phyloP scores from a whole-genome alignment of 1,284 basidiomycete species.

The Ustilago tritici region DNA sequence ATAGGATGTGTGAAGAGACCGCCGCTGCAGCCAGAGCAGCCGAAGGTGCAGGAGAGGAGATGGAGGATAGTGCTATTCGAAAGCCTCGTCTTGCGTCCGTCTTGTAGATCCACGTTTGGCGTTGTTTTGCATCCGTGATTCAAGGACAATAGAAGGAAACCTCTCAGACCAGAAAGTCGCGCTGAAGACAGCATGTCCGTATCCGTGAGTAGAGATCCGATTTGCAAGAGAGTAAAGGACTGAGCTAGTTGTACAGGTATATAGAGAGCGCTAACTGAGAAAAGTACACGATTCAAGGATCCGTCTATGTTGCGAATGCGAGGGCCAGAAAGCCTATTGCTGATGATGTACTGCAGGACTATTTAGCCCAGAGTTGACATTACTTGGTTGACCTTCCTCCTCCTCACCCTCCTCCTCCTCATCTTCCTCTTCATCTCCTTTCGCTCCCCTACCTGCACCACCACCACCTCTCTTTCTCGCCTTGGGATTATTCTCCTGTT shows the following conservation, averaged over 20 bases:
- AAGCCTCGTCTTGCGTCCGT: constrained; percentile 32
- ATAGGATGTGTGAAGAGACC: constrained; percentile 33
- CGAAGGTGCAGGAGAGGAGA: background rate
- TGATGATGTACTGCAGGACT: constrained; percentile 10
- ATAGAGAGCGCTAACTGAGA: background rate
- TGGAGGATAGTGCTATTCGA: constrained; percentile 5
- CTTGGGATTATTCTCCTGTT: constrained; percentile 40
- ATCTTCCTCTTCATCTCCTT: background rate
- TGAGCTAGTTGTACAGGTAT: constrained; percentile 17
- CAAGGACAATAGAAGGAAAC: background rate
- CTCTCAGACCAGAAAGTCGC: background rate
- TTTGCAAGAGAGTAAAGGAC: background rate
- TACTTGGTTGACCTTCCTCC: background rate
- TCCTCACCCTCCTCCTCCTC: constrained; percentile 10
- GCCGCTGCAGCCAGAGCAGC: constrained; percentile 9
- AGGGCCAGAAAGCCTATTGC: background rate
- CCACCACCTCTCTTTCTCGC: background rate
- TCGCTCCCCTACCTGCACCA: background rate
- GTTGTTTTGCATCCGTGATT: background rate
- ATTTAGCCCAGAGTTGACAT: constrained; percentile 3
- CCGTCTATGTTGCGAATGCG: constrained; percentile 3
- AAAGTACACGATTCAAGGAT: constrained; percentile 1
- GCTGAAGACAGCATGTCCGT: background rate
- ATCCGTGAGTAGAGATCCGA: background rate
- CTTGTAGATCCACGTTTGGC: constrained; percentile 3